phyloP scores from a whole-genome alignment of 2,329 filamentous ascomycete species.

The Gliomastix tumulicola region DNA sequence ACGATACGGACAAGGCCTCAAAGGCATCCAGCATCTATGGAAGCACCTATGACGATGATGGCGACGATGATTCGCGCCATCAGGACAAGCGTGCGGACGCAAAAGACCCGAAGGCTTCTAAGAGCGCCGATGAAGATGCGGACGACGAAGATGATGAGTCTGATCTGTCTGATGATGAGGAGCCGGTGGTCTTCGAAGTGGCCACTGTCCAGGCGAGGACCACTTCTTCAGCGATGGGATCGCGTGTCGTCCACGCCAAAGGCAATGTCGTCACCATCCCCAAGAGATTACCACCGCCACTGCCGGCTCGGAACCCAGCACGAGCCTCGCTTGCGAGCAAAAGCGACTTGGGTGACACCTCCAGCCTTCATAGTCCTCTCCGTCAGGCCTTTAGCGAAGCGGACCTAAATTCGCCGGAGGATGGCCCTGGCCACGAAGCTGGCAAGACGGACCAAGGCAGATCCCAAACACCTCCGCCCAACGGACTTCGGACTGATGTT shows the following conservation, averaged over 20 bases:
- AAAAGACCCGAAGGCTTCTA: no score
- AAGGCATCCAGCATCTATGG: constrained; percentile 17
- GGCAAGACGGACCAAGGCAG: no score
- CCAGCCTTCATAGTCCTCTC: constrained; percentile 40
- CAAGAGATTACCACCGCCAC: constrained; percentile 69
- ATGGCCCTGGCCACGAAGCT: no score
- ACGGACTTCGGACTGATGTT: neutral
- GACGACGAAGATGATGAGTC: constrained; percentile 40
- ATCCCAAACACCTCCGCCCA: neutral
- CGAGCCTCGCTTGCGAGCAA: constrained; percentile 45
- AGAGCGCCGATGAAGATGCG: constrained; percentile 26
- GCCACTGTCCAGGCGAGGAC: constrained; percentile 47
- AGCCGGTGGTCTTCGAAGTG: constrained; percentile 64
- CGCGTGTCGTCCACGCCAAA: constrained; percentile 62
- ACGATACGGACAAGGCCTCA: constrained; percentile 14
- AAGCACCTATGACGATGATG: constrained; percentile 1
- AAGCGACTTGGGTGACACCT: constrained; percentile 51
- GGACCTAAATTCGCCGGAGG: constrained; percentile 10
- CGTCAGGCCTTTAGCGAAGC: constrained; percentile 37
- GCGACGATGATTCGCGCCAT: constrained; percentile 13
- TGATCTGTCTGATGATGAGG: constrained; percentile 47
- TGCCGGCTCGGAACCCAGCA: constrained; percentile 72
- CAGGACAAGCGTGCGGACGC: no score
- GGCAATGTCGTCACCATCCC: constrained; percentile 80
- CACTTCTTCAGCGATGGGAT: constrained; percentile 52